Base-by-base conservation (phyloP, 495 filamentous ascomycete genomes). In the Penicillium pancosmium region DNA sequence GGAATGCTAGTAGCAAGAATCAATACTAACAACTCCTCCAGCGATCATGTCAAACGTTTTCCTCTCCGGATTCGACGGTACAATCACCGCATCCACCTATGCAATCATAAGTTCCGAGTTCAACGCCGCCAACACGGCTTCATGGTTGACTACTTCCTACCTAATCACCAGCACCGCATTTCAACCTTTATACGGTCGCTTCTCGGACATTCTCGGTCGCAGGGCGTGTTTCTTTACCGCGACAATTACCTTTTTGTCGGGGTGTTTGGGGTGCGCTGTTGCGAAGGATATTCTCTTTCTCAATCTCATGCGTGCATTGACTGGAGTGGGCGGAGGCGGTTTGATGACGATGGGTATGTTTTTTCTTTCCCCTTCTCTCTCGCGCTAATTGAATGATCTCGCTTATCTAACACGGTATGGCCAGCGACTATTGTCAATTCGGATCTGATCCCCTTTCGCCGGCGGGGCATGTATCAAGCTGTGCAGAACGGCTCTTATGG, bases 291-390 rank as follows among this genome's bases (percentile, higher is more conserved):
- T 89, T 57, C 68, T 83, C 63, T 76, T 82, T 6, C 85, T 96
- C 69, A 93, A 97, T 50, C 64, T 89, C 3, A 93, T 93, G 50
- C 75, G 93, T 15, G 87, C 94, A 3, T 69, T 96, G 10, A 91
- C 91, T 5, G 86, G 84, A 0, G 80, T 87, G 56, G 86, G 84
- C 5, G 86, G 84, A 3, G 82, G 83, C 0, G 83, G 82, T 2
- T 63, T 86, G 40, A 85, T 86, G 79, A 85, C 84, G 0, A 84
- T 86, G 82, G 83, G 80, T 82, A 67, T 59, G 75, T 71, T 2
- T 16, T 13, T 13, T 16, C n/a, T 6, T 21, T 21, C 2, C 12
- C 2, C 2, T 16, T 13, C 10, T 16, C 19, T 6, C n/a, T 5
- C 23, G 40, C 12, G n/a, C 4, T 2, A 19, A 44, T 21, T 44